Evolutionary conservation across 768 basidiomycete species (phyloP).

Genomic region (Lyophyllum decastes): DNA sequence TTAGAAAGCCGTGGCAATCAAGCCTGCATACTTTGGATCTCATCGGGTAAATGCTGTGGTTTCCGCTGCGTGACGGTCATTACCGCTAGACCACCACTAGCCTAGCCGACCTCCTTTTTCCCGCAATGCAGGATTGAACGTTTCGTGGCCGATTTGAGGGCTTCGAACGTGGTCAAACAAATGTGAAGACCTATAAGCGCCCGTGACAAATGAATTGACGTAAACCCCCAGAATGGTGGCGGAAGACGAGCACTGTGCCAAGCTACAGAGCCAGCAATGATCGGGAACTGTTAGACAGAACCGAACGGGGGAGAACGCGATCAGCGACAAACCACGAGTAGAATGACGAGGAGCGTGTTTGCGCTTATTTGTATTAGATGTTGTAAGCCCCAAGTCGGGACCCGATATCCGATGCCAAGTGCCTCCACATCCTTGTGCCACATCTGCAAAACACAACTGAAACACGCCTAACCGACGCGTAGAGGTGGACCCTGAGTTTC

Average conservation of each 20-base stretch:
- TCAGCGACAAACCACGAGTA: constrained; percentile 1
- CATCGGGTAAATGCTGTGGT: constrained; percentile 62
- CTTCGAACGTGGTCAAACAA: not conserved
- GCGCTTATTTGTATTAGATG: constrained; percentile 1
- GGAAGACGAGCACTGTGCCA: not conserved
- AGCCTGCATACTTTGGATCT: constrained; percentile 55
- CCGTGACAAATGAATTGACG: not conserved
- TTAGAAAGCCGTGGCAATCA: not conserved
- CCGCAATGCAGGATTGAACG: not conserved
- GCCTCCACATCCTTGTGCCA: too few relatives aligned
- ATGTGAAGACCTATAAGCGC: constrained; percentile 5
- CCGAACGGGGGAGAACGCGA: constrained; percentile 1
- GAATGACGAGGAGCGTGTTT: constrained; percentile 17
- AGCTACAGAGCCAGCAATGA: not conserved
- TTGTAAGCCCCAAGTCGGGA: not conserved
- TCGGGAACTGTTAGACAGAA: not conserved
- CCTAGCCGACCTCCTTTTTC: not conserved
- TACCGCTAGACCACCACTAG: not conserved
- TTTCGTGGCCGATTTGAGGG: constrained; percentile 1
- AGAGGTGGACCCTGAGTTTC: too few relatives aligned
- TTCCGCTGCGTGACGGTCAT: constrained; percentile 75
- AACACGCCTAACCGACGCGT: too few relatives aligned
- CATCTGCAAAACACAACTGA: too few relatives aligned
- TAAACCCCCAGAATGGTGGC: not conserved
- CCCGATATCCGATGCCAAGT: not conserved